Evolutionary conservation across 192 early-diverging fungal genomes (phyloP), one percentile per base, ranked within the genome.

Genomic region (Rhizophlyctis rosea): DNA sequence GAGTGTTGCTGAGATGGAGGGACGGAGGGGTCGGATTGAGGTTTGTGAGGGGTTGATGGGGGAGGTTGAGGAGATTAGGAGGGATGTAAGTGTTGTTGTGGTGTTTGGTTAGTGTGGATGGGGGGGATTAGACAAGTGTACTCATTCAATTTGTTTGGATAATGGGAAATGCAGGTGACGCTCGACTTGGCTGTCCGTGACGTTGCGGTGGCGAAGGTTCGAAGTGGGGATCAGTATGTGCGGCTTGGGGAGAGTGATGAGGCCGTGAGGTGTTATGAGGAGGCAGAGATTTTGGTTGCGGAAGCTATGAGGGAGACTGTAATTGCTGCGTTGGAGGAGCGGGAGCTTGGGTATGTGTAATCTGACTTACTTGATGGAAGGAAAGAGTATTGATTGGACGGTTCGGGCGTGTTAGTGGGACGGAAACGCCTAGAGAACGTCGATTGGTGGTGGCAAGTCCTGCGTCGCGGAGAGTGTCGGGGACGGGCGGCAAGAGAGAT

Each of bases 391-490:
- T 47, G 39, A 9, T n/a, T 9, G 39, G 9, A 9, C 9, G 18
- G 39, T 47, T n/a, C 9, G 9, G 18, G 54, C 36, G n/a, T 47
- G 27, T 25, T 21, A 75, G 68, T 51, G 66, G 72, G n/a, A 62
- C 63, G 13, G 76, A 76, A 57, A 86, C 83, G 7, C 83, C 85
- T 18, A 51, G 83, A 2, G 76, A 78, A 33, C 76, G 71, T 33
- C 74, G 57, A 23, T 28, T 55, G 4, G 34, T 32, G 16, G 16
- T 50, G 14, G 3, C 29, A 31, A 14, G 44, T 18, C 59, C 59
- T 1, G 14, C 77, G 44, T 28, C 64, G 3, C 61, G 55, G 33
- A 62, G 61, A 23, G 49, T 18, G 0, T 18, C 39, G 39, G 18
- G 39, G 7, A 7, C 39, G 9, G 39, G 9, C 9, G 18, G 39